phyloP scores from a whole-genome alignment of 352 stramenopile species.

The Globisporangium camurandrum region DNA sequence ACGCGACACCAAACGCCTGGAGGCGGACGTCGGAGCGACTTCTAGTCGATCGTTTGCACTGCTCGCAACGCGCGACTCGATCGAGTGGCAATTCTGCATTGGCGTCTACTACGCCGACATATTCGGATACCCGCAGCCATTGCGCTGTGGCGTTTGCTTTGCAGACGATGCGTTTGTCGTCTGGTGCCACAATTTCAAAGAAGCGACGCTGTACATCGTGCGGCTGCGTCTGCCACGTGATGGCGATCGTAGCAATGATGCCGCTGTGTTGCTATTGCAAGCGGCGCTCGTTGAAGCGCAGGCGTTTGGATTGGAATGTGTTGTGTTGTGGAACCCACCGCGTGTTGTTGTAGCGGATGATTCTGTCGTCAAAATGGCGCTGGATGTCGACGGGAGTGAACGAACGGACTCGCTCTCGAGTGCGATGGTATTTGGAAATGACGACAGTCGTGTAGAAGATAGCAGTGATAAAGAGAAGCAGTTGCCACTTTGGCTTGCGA shows the following conservation, averaged over 20 bases:
- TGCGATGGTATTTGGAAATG: conserved; percentile 33
- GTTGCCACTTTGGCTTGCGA: conserved; percentile 29
- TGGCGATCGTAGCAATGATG: conserved; percentile 9
- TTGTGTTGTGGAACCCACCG: conserved; percentile 39
- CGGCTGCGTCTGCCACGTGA: conserved; percentile 35
- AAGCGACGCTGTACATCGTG: conserved; percentile 42
- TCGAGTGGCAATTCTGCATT: conserved; percentile 65
- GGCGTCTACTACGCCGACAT: conserved; percentile 38
- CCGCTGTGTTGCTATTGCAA: conserved; percentile 16
- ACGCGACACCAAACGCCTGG: conserved; percentile 26
- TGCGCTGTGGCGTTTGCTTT: conserved; percentile 28
- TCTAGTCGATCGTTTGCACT: conserved; percentile 27
- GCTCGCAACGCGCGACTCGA: conserved; percentile 40
- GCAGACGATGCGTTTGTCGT: conserved; percentile 40
- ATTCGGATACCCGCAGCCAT: conserved; percentile 21
- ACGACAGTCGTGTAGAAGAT: conserved; percentile 1
- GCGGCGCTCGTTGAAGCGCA: conserved; percentile 29
- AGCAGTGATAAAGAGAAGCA: no score
- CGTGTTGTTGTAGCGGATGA: conserved; percentile 13
- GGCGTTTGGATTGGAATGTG: conserved; percentile 29
- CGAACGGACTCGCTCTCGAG: conserved; percentile 55
- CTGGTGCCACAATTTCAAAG: conserved; percentile 64
- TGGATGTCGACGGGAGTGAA: conserved; percentile 27
- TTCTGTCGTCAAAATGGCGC: conserved; percentile 10
- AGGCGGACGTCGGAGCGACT: conserved; percentile 20